phyloP scores from a whole-genome alignment of 2,329 filamentous ascomycete species.

The Fusarium sp. region DNA sequence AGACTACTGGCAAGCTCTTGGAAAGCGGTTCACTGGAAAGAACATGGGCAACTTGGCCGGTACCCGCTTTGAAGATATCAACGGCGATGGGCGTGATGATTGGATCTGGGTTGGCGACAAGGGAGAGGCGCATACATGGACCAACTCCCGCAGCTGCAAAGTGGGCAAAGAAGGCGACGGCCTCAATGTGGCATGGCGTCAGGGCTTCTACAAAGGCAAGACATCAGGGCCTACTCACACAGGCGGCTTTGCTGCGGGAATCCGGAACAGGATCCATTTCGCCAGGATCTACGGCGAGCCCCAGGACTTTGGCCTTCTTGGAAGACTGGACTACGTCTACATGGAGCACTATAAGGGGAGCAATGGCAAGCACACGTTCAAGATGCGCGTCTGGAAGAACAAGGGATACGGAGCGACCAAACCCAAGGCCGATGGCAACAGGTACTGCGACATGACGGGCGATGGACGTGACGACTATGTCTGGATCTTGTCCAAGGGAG shows the following conservation, averaged over 20 bases:
- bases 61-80: constrained; percentile 39
- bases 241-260: background rate
- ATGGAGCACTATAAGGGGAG: constrained; percentile 1
- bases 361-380: background rate
- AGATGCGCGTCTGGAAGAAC: constrained; percentile 11
- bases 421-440: constrained; percentile 18
- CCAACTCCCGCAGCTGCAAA: constrained; percentile 37
- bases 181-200: constrained; percentile 35
- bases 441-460: constrained; percentile 34
- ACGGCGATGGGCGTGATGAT: constrained; percentile 34
- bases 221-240: constrained; percentile 26
- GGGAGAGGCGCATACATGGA: constrained; percentile 30
- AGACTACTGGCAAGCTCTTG: constrained; percentile 49
- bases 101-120: constrained; percentile 37
- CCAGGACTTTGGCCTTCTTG: background rate
- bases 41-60: constrained; percentile 38
- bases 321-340: constrained; percentile 22
- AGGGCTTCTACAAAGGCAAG: constrained; percentile 15
- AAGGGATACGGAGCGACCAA: constrained; percentile 5
- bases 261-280: constrained; percentile 17
- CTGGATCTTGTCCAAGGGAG: constrained; percentile 15
- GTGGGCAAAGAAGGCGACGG: constrained; percentile 31
- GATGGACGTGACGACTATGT: constrained; percentile 25
- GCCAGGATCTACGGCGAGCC: constrained; percentile 20
- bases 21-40: constrained; percentile 30